Conservation (phyloP, 495 filamentous ascomycete species). For the Evernia prunastri region DNA sequence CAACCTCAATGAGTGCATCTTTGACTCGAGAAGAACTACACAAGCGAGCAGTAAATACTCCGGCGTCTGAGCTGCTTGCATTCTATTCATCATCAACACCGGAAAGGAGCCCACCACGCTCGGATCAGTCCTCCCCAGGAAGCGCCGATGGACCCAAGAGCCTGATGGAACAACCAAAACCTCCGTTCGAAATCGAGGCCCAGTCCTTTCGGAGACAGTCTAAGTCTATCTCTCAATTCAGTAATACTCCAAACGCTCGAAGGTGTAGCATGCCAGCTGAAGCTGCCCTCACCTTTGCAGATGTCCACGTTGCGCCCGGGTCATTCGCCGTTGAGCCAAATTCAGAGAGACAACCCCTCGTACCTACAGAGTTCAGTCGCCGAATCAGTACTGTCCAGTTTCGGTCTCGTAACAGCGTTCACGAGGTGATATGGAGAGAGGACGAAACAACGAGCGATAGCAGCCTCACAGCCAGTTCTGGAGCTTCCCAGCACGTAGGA, state of each 20-base stretch:
- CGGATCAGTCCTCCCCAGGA: neutral
- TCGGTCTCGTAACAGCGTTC: constrained; percentile 22
- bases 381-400: constrained; percentile 25
- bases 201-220: neutral
- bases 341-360: constrained; percentile 1
- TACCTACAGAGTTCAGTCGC: constrained; percentile 8
- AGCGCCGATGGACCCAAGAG: neutral
- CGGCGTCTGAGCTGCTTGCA: constrained; percentile 18
- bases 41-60: neutral
- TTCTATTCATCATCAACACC: constrained; percentile 13
- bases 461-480: constrained; percentile 11
- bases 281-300: constrained; percentile 19
- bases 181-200: neutral
- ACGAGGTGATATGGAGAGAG: constrained; percentile 27
- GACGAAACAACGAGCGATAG: constrained; percentile 22
- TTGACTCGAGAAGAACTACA: neutral
- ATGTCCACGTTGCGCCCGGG: constrained; percentile 19
- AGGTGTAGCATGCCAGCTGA: constrained; percentile 13
- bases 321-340: constrained; percentile 11
- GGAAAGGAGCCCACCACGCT: neutral
- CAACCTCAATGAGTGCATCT: constrained; percentile 9
- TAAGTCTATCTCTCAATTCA: constrained; percentile 5
- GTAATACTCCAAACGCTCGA: neutral
- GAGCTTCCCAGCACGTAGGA: neutral
- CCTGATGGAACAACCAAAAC: neutral